Conservation (phyloP, 352 stramenopile species). For the Phytophthora hybrid region DNA sequence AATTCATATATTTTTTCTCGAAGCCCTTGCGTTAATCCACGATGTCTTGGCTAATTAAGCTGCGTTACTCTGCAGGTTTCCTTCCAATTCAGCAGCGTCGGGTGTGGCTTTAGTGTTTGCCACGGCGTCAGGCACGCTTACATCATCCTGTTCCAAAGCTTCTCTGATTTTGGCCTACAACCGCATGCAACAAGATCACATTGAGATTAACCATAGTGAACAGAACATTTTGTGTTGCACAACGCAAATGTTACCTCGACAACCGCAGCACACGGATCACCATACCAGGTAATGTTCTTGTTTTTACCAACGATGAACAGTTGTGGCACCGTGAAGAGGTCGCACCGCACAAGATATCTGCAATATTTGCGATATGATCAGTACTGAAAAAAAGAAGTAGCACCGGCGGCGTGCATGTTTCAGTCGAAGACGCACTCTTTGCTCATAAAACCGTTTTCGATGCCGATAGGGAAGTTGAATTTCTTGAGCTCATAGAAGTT, state of each 20-base stretch:
- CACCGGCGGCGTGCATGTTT: conserved; percentile 1
- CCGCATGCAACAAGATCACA: not conserved
- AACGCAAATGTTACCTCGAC: conserved; percentile 44
- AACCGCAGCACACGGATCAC: conserved; percentile 41
- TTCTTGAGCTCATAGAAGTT: conserved; percentile 61
- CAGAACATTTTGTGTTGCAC: not conserved
- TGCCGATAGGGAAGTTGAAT: conserved; percentile 68
- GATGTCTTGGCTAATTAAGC: conserved; percentile 8
- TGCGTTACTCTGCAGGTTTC: conserved; percentile 25
- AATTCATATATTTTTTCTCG: no score
- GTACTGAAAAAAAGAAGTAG: not conserved
- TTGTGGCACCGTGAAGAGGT: conserved; percentile 60
- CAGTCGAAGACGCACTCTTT: conserved; percentile 55
- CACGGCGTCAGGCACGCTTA: conserved; percentile 14
- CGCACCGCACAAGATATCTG: conserved; percentile 74
- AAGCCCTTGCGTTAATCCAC: not conserved
- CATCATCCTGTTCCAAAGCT: conserved; percentile 46
- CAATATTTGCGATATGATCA: conserved; percentile 14
- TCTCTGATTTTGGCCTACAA: conserved; percentile 38
- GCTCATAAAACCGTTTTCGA: conserved; percentile 77
- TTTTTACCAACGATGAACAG: conserved; percentile 72
- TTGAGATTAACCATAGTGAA: not conserved
- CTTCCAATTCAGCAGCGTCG: conserved; percentile 2
- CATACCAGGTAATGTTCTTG: conserved; percentile 68
- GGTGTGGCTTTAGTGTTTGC: not conserved